A percentile compares a stretch with the other conserved stretches of the same genome.
phyloP scores from a whole-genome alignment of 108 stramenopile species.

The Skeletonema grethae region DNA sequence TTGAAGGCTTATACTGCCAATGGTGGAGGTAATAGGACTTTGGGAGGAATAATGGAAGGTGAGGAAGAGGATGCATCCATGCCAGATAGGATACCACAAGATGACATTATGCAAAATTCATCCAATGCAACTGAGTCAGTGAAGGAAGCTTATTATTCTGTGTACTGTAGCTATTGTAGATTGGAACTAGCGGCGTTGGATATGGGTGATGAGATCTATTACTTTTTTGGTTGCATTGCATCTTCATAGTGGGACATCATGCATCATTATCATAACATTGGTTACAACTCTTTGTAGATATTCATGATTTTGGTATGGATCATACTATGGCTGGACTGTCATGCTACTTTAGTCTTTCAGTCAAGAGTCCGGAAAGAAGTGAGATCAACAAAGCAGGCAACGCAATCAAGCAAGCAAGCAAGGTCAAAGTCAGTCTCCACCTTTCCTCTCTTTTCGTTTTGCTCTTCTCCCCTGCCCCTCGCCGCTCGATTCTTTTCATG shows the following conservation, averaged over 20 bases:
- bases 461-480: too few species aligned
- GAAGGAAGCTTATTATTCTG: conserved; percentile 65
- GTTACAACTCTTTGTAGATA: too few species aligned
- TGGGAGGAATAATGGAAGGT: conserved; percentile 31
- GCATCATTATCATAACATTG: too few species aligned
- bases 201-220: conserved; percentile 87
- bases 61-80: conserved; percentile 46
- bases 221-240: conserved; percentile 85
- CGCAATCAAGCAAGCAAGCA: too few species aligned
- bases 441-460: too few species aligned
- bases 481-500: too few species aligned
- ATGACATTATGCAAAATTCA: conserved; percentile 11
- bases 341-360: too few species aligned
- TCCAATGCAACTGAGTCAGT: not conserved
- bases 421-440: too few species aligned
- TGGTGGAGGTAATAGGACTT: not conserved
- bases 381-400: too few species aligned
- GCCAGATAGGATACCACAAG: conserved; percentile 28
- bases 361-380: too few species aligned
- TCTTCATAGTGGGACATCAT: conserved; percentile 35
- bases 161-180: conserved; percentile 71
- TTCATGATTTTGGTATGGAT: too few species aligned
- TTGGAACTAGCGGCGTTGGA: conserved; percentile 83
- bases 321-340: too few species aligned
- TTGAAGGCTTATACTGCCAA: conserved; percentile 30